These are phyloP conservation scores for Blastomyces emzantsi DNA, from an alignment of 2,329 filamentous ascomycete genomes.

Conservation along the genomic window DNA sequence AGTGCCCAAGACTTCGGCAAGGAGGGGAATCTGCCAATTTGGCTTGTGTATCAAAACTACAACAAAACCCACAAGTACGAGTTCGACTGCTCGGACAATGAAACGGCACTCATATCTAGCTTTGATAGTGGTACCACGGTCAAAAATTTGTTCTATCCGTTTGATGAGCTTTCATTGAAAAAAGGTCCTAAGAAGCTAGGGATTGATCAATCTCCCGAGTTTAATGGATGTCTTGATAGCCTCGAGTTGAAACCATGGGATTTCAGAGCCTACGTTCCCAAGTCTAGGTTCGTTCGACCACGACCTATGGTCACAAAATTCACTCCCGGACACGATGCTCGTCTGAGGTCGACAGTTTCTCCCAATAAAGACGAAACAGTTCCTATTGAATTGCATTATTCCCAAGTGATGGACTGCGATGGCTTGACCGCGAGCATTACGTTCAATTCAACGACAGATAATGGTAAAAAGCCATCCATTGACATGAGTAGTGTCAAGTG, in stretches of 20 bases:
- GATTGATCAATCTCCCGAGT: constrained; percentile 39
- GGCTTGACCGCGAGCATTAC: constrained; percentile 43
- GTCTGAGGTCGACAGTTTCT: constrained; percentile 42
- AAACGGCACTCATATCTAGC: constrained; percentile 47
- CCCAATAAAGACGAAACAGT: constrained; percentile 38
- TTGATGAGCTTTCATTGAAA: constrained; percentile 47
- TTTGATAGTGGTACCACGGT: constrained; percentile 48
- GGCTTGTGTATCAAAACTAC: constrained; percentile 39
- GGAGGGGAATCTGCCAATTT: constrained; percentile 38
- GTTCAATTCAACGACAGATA: constrained; percentile 46
- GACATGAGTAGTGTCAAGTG: constrained; percentile 41
- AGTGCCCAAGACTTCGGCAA: constrained; percentile 45
- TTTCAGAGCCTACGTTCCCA: constrained; percentile 52
- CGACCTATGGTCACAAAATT: constrained; percentile 53
- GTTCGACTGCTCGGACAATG: constrained; percentile 47
- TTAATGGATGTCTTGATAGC: constrained; percentile 48
- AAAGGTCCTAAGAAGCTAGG: constrained; percentile 39
- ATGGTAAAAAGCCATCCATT: constrained; percentile 37
- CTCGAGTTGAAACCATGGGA: constrained; percentile 49
- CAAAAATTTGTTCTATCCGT: constrained; percentile 55
- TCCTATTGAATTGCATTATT: constrained; percentile 50
- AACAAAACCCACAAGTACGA: constrained; percentile 45
- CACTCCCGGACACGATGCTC: constrained; percentile 51
- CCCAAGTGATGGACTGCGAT: constrained; percentile 53
- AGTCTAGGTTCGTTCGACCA: constrained; percentile 42